Base-by-base conservation (phyloP, 2,329 filamentous ascomycete genomes). In the Hymenoscyphus salicellus region DNA sequence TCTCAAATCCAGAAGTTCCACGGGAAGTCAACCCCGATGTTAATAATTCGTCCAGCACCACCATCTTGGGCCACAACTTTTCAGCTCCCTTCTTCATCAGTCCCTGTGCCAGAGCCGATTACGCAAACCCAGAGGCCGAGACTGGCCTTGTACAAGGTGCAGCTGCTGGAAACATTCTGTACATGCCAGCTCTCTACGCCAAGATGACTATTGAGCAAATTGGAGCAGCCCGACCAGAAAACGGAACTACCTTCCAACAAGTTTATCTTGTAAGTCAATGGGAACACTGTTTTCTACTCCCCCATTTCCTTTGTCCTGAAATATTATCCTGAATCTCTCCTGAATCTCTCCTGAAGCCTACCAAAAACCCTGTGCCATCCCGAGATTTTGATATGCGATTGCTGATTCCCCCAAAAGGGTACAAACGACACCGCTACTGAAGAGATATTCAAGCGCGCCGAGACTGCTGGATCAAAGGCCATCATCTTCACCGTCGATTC, bases 71-170 rank as follows among this genome's bases (percentile, higher is more conserved):
- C 36, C 76, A 83, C 75, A 82, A 83, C 74, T 82, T 84, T 73
- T 81, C 79, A 0, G 78, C 79, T 0, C 83, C 83, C n/a, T 81
- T 85, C 76, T 85, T 82, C 76, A 84, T 85, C 71, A 78, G 77
- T 64, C 82, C 83, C 4, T 60, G 58, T 32, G 80, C 79, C 10
- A 81, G 82, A 30, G 82, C 75, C 20, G 79, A 74, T 32, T 79
- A 80, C 61, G 82, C 72, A 7, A 77, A 84, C 66, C 72, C 75
- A 0, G 77, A 80, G 1, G 83, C 76, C 26, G 83, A 86, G 74
- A 69, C 78, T 7, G 82, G 82, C 70, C 73, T 86, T 28, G 78
- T 83, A 62, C 78, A 80, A 75, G 82, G 43, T 26, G 65, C 65
- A n/a, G 60, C 58, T 1, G 62, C 55, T 16, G 63, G 38, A 17